A percentile compares a stretch with the other conserved stretches of the same genome.
phyloP scores from a whole-genome alignment of 2,329 filamentous ascomycete species.

The Scolecobasidium constrictum region DNA sequence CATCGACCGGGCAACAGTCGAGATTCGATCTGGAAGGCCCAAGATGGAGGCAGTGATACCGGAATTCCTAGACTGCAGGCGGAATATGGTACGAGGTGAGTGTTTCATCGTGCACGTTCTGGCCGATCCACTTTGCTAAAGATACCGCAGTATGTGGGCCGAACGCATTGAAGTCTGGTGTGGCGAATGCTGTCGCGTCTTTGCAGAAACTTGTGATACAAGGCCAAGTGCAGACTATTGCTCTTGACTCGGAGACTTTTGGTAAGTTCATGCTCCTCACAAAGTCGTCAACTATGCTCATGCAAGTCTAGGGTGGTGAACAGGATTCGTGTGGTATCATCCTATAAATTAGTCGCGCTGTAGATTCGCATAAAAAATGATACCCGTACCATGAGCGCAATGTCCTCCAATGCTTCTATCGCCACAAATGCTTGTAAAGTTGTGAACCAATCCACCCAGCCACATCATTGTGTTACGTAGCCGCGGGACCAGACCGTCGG shows the following conservation, averaged over 20 bases:
- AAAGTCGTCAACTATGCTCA: neutral
- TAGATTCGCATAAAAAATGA: neutral
- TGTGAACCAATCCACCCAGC: too few relatives aligned
- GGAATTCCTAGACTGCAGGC: constrained; percentile 2
- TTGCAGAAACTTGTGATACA: constrained; percentile 6
- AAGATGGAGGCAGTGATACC: neutral
- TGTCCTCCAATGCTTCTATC: too few relatives aligned
- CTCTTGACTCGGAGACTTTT: constrained; percentile 9
- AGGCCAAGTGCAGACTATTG: constrained; percentile 3
- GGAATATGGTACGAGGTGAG: constrained; percentile 8
- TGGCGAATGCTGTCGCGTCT: constrained; percentile 6
- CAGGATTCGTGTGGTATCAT: neutral
- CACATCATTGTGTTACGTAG: too few relatives aligned
- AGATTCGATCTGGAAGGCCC: constrained; percentile 5
- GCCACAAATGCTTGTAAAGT: too few relatives aligned
- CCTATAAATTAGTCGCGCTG: neutral
- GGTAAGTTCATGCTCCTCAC: constrained; percentile 7
- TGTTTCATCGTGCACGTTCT: neutral
- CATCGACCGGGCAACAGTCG: constrained; percentile 1
- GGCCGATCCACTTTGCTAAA: neutral
- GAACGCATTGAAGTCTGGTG: constrained; percentile 1
- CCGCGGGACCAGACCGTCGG: too few relatives aligned
- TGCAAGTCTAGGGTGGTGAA: neutral
- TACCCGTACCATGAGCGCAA: neutral
- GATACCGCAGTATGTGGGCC: constrained; percentile 5